Evolutionary conservation across 257 asterid species (phyloP).

Genomic region (Petunia secreta): DNA sequence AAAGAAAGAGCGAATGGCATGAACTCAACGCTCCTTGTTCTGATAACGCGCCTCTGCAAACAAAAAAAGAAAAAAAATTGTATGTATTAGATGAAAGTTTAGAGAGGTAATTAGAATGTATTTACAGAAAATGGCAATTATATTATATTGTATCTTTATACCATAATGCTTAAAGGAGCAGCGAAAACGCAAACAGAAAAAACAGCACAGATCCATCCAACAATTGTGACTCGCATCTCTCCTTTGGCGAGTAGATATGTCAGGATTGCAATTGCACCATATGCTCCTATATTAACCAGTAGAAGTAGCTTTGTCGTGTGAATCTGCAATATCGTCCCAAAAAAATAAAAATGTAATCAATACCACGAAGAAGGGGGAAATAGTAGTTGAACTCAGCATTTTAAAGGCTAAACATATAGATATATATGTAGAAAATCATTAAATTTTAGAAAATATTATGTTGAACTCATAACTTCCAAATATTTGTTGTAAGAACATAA

Average conservation of each 20-base stretch:
- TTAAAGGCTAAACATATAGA: neutral
- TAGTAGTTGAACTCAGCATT: too few relatives aligned
- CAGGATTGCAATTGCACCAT: slow-evolving; percentile 41
- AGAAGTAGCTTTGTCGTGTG: slow-evolving; percentile 51
- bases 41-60: slow-evolving; percentile 54
- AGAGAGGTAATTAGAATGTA: too few relatives aligned
- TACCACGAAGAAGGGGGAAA: too few relatives aligned
- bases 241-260: slow-evolving; percentile 39
- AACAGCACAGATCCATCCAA: slow-evolving; percentile 84
- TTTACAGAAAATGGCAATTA: neutral
- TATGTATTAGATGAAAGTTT: neutral
- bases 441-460: neutral
- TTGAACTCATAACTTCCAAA: neutral
- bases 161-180: slow-evolving; percentile 87
- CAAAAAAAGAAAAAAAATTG: neutral
- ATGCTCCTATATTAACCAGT: slow-evolving; percentile 41
- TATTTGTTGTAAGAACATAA: neutral
- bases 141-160: slow-evolving; percentile 24
- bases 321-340: slow-evolving; percentile 40
- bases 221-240: slow-evolving; percentile 36
- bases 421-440: neutral
- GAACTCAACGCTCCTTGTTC: slow-evolving; percentile 76
- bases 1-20: slow-evolving; percentile 77
- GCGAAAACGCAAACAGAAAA: slow-evolving; percentile 74
- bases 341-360: too few relatives aligned